Base-by-base conservation (phyloP, 169 alveolate genomes). In the Eimeria necatrix region DNA sequence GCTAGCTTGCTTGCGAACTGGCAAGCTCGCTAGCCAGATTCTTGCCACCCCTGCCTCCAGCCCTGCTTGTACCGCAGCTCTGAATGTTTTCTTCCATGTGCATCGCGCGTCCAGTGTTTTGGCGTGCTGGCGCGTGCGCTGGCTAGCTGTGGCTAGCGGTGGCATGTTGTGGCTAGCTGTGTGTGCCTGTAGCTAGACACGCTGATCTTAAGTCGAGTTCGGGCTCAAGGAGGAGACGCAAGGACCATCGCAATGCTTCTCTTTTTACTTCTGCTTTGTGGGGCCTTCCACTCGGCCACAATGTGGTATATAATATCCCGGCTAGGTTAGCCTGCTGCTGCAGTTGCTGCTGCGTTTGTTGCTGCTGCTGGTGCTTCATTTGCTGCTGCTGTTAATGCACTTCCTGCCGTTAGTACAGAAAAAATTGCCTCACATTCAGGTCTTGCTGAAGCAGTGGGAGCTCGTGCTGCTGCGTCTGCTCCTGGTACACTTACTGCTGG, bases 221-320 rank as follows among this genome's bases (percentile, higher is more conserved):
- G 80, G 41, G 91, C 61, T 73, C 83, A 93, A 46, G 87, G 94
- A 51, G 97, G 97, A 59, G 70, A 76, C 73, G 32, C 91, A 10
- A 68, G 88, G 46, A 83, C 78, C 41, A 93, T 95, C 68, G 46
- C 85, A 68, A 20, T 76, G 73, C 71, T 93, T n/a, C 83, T 95
- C 64, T 49, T 93, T 51, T 81, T 90, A 26, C 96, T 95, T 26
- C 94, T 95, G 73, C 6, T 90, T 59, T 93, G 95, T 48, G 95
- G 95, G 26, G 85, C 94, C 10, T 20, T 95, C 24, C 95, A 95
- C 61, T 95, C 97, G 12, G 74, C 97, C 22, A 95, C 97, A 26
- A 84, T 95, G 32, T 95, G 97, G 97, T 95, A 93, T 81, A 93
- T 95, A 20, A 93, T 95, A 86, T 86, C 94, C 70, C 90, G 46